Conservation (phyloP, 345 rosid genomes). For the Hibiscus mutabilis region DNA sequence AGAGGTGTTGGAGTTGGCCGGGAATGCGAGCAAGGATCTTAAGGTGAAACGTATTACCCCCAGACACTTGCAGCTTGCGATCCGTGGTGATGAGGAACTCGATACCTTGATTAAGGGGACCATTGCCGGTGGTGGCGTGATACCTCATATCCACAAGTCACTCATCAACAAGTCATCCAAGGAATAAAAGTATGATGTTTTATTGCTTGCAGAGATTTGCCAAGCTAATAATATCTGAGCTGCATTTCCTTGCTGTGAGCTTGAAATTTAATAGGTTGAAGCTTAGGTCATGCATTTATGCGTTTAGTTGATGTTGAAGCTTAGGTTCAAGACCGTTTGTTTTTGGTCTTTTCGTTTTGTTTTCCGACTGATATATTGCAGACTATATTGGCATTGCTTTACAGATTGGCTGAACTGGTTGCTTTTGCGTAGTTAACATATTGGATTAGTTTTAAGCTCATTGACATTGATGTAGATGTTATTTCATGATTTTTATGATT, state of each 20-base stretch:
- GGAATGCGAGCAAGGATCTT: constrained; percentile 67
- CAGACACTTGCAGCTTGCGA: constrained; percentile 63
- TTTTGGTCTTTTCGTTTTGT: no score
- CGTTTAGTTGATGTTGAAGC: not conserved
- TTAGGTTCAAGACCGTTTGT: not conserved
- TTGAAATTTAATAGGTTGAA: not conserved
- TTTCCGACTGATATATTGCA: no score
- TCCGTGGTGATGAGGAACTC: constrained; percentile 66
- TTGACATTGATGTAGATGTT: not conserved
- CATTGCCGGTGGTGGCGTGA: constrained; percentile 46
- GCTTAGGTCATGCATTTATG: not conserved
- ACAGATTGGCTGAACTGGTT: not conserved
- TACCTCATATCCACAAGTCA: constrained; percentile 73
- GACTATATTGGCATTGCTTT: not conserved
- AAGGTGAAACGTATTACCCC: constrained; percentile 68
- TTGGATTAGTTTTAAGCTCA: not conserved
- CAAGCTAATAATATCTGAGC: not conserved
- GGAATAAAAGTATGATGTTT: constrained; percentile 21
- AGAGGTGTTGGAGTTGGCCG: constrained; percentile 65
- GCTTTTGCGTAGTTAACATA: not conserved
- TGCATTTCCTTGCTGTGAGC: not conserved
- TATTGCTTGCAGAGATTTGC: not conserved
- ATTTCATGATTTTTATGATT: not conserved
- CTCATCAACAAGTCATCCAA: constrained; percentile 65
- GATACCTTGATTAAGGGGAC: constrained; percentile 77